Evolutionary conservation across 176 grass and related monocot genomes (phyloP).

Genomic region (Tuctoria greenei): DNA sequence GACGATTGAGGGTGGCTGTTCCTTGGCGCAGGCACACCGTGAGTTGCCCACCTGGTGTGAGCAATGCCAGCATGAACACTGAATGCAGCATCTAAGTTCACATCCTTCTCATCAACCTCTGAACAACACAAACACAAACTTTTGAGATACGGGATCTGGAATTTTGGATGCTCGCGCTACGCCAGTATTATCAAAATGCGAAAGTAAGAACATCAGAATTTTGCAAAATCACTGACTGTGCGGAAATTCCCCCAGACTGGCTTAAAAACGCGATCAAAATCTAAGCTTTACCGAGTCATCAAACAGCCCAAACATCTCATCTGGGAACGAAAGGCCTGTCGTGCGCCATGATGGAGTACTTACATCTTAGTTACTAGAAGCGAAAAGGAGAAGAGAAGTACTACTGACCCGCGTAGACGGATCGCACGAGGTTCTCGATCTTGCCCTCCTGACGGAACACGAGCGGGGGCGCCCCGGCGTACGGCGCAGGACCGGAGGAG

Average conservation of each 20-base stretch:
- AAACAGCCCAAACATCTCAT: not conserved
- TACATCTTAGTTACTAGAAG: not conserved
- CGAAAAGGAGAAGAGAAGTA: not conserved
- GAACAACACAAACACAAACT: not conserved
- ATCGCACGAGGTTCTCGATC: slow-evolving; percentile 93
- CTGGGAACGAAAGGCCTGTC: not conserved
- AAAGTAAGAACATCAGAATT: not conserved
- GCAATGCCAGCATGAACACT: slow-evolving; percentile 85
- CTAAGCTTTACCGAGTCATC: not conserved
- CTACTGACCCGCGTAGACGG: slow-evolving; percentile 74
- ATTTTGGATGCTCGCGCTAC: not conserved
- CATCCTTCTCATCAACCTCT: slow-evolving; percentile 86
- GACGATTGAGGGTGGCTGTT: slow-evolving; percentile 99
- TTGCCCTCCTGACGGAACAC: slow-evolving; percentile 97
- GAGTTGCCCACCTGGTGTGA: slow-evolving; percentile 94
- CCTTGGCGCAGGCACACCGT: slow-evolving; percentile 78
- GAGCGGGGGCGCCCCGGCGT: slow-evolving; percentile 49
- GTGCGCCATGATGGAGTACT: not conserved
- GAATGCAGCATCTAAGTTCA: slow-evolving; percentile 77
- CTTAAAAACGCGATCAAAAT: slow-evolving; percentile 17
- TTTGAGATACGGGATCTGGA: not conserved
- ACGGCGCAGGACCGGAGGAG: not conserved
- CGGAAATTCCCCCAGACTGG: slow-evolving; percentile 17
- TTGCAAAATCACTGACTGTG: not conserved
- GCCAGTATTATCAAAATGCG: slow-evolving; percentile 8